Evolutionary conservation across 352 stramenopile species (phyloP), one percentile per base, ranked within the genome.

Genomic region (Pythium grandisporangium): DNA sequence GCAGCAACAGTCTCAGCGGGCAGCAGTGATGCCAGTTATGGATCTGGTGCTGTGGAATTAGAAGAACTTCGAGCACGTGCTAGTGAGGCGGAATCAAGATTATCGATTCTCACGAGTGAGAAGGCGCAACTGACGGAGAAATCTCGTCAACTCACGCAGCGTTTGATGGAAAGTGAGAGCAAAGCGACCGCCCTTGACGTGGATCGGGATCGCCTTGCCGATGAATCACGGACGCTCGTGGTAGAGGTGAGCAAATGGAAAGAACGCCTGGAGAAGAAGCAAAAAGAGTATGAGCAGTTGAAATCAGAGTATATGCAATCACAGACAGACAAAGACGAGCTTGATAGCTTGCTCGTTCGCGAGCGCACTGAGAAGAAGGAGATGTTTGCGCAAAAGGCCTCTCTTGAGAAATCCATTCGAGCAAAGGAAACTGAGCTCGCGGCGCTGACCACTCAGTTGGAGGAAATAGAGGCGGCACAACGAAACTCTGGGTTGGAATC

Each of bases 61-160:
- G 20, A 32, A 0, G 44, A 61, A 14, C 32, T 70, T 12, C 45
- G 57, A 0, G 45, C 51, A 3, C 57, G 58, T 17, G 24, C 60
- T 12, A 45, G 32, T 23, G 66, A 77, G 33, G 39, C 42, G 3
- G 56, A 71, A 4, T 33, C 43, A 11, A 53, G 54, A 36, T 10
- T 68, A 2, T 54, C 63, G 2, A 22, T 32, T 11, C 39, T 73
- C 0, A 48, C 40, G 32, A 34, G 25, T 2, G 46, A 71, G 19
- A 73, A 70, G 24, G 29, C 48, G 3, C 55, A 71, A 21, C 30
- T 65, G 11, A 24, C 37, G 6, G 65, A 77, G 30, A 73, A 73
- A 29, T 33, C 38, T 26, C 48, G 33, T 23, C 45, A n/a, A 29
- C 30, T 30, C 43, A 63, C 13, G 43, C 61, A 51, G 26, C 26